A percentile compares a stretch with the other conserved stretches of the same genome.
phyloP scores from a whole-genome alignment of 257 asterid species.

The Orobanche coerulescens region DNA sequence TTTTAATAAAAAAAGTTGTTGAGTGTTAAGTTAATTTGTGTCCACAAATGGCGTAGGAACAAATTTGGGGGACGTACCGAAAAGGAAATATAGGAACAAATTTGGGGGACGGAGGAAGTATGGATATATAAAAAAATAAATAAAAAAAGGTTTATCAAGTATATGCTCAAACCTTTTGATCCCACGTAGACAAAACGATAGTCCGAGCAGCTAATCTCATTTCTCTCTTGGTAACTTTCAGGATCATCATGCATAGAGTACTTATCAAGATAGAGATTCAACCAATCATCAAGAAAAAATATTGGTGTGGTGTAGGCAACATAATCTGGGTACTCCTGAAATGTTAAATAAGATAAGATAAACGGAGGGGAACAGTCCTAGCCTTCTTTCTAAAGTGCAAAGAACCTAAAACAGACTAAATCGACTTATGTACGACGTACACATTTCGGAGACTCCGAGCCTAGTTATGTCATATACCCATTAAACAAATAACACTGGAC shows the following conservation, averaged over 20 bases:
- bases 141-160: slow-evolving; percentile 14
- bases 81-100: too few species aligned
- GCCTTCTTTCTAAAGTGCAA: background rate
- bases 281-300: slow-evolving; percentile 86
- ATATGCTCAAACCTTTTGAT: slow-evolving; percentile 63
- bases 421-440: slow-evolving; percentile 18
- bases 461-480: slow-evolving; percentile 18
- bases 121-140: slow-evolving; percentile 12
- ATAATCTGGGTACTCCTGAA: slow-evolving; percentile 87
- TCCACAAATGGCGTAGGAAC: too few species aligned
- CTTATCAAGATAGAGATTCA: slow-evolving; percentile 82
- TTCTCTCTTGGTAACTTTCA: slow-evolving; percentile 36
- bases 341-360: slow-evolving; percentile 19
- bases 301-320: slow-evolving; percentile 65
- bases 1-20: too few species aligned
- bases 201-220: slow-evolving; percentile 81
- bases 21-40: too few species aligned
- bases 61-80: too few species aligned
- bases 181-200: slow-evolving; percentile 98
- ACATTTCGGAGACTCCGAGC: slow-evolving; percentile 15
- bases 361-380: slow-evolving; percentile 5
- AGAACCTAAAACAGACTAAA: background rate
- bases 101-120: too few species aligned
- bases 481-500: slow-evolving; percentile 22
- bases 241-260: slow-evolving; percentile 67